Evolutionary conservation across 2,329 filamentous ascomycete species (phyloP), one percentile per base, ranked within the genome.

Genomic region (Alternaria rosae): DNA sequence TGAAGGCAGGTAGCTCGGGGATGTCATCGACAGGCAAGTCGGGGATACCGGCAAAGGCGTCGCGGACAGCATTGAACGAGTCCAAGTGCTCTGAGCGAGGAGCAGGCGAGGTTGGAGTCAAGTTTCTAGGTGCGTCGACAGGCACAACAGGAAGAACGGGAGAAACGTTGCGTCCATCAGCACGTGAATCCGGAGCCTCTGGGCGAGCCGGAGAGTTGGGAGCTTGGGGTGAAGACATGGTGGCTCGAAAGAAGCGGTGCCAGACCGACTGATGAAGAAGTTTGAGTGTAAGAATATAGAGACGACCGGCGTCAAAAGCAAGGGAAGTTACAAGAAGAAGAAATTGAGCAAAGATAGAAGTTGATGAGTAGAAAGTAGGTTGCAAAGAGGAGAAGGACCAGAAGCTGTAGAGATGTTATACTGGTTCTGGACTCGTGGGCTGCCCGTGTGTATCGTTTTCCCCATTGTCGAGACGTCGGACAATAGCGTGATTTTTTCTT

Each of bases 301-400:
- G 56, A 60, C 53, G 61, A 54, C 61, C 61, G 25, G 61, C 61
- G 57, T 50, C 61, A 53, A 20, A 41, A 51, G 25, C 45, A 51
- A 51, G 20, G 28, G 11, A 38, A 51, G 6, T 35, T 12, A 35
- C 10, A 50, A 30, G 45, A 38, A n/a, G 15, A 38, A 35, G 15
- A 50, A 51, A 26, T 35, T 12, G 26, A n/a, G 42, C 44, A 35
- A 23, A 13, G 48, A 48, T 30, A 48, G 21, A 17, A 43, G 47
- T 43, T 44, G 53, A 38, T 12, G 26, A 44, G 47, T 32, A 12
- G 30, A 57, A 41, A 17, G 41, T 20, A 53, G 8, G 8, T 50
- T 26, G 30, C 21, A 15, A 32, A 42, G 21, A 32, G 26, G 26
- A 42, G 30, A 58, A 30, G 11, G 17, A 52, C 5, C 9, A 32